Base-by-base conservation (phyloP, 352 stramenopile species). In the Globisporangium viniferum region DNA sequence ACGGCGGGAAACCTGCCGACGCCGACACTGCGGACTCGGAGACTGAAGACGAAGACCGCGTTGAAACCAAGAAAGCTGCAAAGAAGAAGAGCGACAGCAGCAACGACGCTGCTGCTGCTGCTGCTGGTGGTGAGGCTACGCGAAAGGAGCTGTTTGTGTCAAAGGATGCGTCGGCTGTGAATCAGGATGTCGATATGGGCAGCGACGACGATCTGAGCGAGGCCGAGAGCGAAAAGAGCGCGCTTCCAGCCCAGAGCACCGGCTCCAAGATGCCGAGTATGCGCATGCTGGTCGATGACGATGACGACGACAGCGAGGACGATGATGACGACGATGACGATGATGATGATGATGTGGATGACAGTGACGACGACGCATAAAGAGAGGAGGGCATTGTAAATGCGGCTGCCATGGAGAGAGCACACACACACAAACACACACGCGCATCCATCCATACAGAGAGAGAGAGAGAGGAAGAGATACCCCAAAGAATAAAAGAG, bases 1-100 rank as follows among this genome's bases (percentile, higher is more conserved):
- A 84, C 56, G 72, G 66, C 29, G 41, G 62, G 12, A 64, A 73
- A 36, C 27, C 29, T n/a, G 67, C 20, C 51, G 39, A 67, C 3
- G 64, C 22, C 18, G 65, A 53, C n/a, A 64, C 39, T 2, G 57
- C 29, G 3, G 72, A 70, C n/a, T 86, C 75, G n/a, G 74, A 88
- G 39, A 74, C 57, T 15, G 76, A 90, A 8, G 80, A 78, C 31
- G 73, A 76, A 2, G 82, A 78, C 6, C 71, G 80, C 22, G 65
- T 60, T 14, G 20, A 65, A 31, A 73, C 64, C 53, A 71, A 73
- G 51, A 33, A 55, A n/a, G 22, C n/a, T 20, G 6, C 10, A 5
- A 56, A n/a, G 44, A 27, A 64, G 59, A 70, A 46, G 39, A 46
- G 39, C 39, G 10, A 20, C 39, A 5, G 49, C n/a, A 60, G 14